Percentiles rank a stretch among this genome's conserved stretches.
phyloP scores from a whole-genome alignment of 495 filamentous ascomycete species.

The Jackrogersella minutella region DNA sequence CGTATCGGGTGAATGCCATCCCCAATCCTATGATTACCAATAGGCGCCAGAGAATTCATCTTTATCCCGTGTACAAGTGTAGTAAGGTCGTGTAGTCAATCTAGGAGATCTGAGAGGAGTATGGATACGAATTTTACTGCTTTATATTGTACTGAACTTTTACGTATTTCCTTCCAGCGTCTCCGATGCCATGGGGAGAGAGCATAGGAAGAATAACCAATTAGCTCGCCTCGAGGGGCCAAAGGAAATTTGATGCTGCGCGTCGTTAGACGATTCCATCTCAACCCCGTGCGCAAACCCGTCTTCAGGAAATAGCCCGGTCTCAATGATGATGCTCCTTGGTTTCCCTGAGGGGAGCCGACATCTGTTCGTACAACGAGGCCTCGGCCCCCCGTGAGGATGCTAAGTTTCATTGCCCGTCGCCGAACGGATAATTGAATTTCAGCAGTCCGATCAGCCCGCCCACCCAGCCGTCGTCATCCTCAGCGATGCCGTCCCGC shows the following conservation, averaged over 20 bases:
- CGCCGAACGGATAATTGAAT: slow-evolving; percentile 97
- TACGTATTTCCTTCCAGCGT: too few relatives aligned
- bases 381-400: neutral
- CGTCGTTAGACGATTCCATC: neutral
- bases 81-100: too few relatives aligned
- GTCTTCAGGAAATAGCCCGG: neutral
- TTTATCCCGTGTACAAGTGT: too few relatives aligned
- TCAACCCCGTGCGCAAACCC: neutral
- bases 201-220: too few relatives aligned
- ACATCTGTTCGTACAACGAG: neutral
- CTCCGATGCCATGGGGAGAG: too few relatives aligned
- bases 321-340: neutral
- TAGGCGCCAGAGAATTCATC: too few relatives aligned
- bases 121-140: too few relatives aligned
- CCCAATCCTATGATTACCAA: neutral
- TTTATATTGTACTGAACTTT: too few relatives aligned
- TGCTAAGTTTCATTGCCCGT: slow-evolving; percentile 44
- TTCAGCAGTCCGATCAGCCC: slow-evolving; percentile 94
- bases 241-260: neutral
- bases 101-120: too few relatives aligned
- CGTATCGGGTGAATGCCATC: neutral
- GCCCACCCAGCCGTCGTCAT: slow-evolving; percentile 94
- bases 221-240: too few relatives aligned
- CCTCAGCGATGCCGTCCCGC: slow-evolving; percentile 60
- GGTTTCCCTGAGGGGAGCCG: neutral